Evolutionary conservation across 2,329 filamentous ascomycete genomes (phyloP), one percentile per base, ranked within the genome.

Genomic region (Pyricularia sp.): DNA sequence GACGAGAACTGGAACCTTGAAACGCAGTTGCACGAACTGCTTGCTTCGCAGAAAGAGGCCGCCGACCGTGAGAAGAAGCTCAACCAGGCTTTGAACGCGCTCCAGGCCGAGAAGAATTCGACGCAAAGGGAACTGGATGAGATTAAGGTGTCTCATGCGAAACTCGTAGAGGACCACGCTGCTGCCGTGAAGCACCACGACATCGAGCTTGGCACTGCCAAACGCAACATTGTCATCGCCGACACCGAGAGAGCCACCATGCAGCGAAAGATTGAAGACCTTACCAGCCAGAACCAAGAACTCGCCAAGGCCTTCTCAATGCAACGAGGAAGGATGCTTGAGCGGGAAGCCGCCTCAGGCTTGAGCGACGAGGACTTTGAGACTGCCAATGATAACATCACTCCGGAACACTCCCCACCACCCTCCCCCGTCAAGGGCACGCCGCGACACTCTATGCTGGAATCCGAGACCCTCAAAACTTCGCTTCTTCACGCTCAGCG

Each of bases 1-100:
- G 95, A 99, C 76, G 95, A 98, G 79, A 99, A 98, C 77, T 99
- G 95, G 95, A 94, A 92, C 71, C 85, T 99, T 55, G 95, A 99
- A 79, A 97, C 94, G 0, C 92, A 93, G 74, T 86, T 96, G 26
- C 95, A 97, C 74, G 94, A 98, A 71, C 83, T 94, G 61, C 85
- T 91, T 68, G 86, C 90, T 9, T 84, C 87, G 20, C 86, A 91
- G 71, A 92, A 90, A 76, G 92, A 97, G 65, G 86, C 91, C 0
- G 83, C 89, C 17, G 93, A 95, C 75, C 90, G 91, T 70, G 93
- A 97, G 78, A 92, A 93, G 78, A 92, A 92, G 77, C 84, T 97
- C 59, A 88, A 85, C 17, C 90, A 93, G 74, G 86, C 84, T 66
- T 82, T 99, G 67, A 91, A 89, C 70, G 74, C 88, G 31, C 81